Conservation (phyloP, 768 basidiomycete species). For the Trichaptum fuscoviolaceum region DNA sequence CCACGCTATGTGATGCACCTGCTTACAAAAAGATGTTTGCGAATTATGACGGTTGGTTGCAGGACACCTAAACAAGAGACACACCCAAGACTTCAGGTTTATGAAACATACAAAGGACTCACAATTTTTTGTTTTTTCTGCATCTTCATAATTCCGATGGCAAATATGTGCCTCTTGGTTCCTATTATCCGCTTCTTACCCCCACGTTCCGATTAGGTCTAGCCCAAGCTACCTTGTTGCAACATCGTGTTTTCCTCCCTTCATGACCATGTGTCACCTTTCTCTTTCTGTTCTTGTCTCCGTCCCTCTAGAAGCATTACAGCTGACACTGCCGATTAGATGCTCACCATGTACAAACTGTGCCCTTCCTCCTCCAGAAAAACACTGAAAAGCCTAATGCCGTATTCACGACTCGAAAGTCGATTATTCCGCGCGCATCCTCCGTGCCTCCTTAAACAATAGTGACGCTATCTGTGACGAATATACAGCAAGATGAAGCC, state of each 20-base stretch:
- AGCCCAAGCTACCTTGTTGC: not conserved
- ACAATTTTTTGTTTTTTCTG: too few species aligned
- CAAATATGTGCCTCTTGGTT: not conserved
- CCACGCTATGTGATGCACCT: too few species aligned
- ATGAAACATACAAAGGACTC: too few species aligned
- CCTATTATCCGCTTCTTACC: not conserved
- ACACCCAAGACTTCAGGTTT: too few species aligned
- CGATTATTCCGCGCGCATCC: not conserved
- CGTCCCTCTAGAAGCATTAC: not conserved
- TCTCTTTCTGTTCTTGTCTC: not conserved
- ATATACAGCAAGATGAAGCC: not conserved
- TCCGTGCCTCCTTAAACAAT: not conserved
- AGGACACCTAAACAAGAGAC: too few species aligned
- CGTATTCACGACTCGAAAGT: not conserved
- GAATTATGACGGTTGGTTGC: too few species aligned
- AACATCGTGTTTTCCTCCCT: not conserved
- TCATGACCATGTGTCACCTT: not conserved
- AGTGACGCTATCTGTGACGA: not conserved
- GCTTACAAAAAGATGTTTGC: too few species aligned
- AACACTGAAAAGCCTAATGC: not conserved
- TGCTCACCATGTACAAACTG: not conserved
- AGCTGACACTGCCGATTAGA: not conserved
- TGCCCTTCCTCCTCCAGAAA: not conserved
- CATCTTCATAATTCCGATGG: too few species aligned
- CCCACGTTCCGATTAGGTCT: not conserved